Evolutionary conservation across 345 rosid genomes (phyloP), one percentile per base, ranked within the genome.

Genomic region (Conringia planisiliqua): DNA sequence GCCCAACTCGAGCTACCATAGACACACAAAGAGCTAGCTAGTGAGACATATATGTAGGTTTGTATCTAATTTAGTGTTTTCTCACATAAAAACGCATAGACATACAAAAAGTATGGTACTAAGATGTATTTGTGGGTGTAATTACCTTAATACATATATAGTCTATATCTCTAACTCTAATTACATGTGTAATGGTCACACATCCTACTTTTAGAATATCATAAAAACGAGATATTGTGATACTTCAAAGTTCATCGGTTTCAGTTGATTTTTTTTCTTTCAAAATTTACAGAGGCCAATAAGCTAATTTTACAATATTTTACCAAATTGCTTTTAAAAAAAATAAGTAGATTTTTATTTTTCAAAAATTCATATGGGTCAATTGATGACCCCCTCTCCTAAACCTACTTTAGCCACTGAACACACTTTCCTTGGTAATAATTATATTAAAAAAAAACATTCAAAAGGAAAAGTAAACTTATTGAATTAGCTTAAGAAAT

Each of bases 1-100:
- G 64, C 70, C 79, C 40, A 69, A 69, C 70, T 62, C 43, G 70
- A 52, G 32, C 74, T n/a, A 32, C 57, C 50, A 62, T 54, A 42
- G 42, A 42, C 70, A 75, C 57, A 69, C 65, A 52, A 32, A 68
- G 32, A 52, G 16, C 29, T 30, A 56, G 62, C 18, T 33, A 12
- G 17, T 10, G 62, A 61, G 48, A 76, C 70, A 76, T 32, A 30
- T 51, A 16, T 52, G 56, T 42, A 22, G 70, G 70, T 52, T 11
- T 61, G 44, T 58, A 69, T 61, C 74, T 68, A 68, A 61, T 30
- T 30, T 39, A 38, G 52, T 57, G 72, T 44, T 65, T 56, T 24
- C 22, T 46, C 57, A 44, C 27, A 7, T 42, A 38, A 73, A 47
- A 63, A 17, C 52, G 56, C 47, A 17, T 18, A 42, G 18, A 22